phyloP scores from a whole-genome alignment of 306 rosid genomes.

The Senna tora region DNA sequence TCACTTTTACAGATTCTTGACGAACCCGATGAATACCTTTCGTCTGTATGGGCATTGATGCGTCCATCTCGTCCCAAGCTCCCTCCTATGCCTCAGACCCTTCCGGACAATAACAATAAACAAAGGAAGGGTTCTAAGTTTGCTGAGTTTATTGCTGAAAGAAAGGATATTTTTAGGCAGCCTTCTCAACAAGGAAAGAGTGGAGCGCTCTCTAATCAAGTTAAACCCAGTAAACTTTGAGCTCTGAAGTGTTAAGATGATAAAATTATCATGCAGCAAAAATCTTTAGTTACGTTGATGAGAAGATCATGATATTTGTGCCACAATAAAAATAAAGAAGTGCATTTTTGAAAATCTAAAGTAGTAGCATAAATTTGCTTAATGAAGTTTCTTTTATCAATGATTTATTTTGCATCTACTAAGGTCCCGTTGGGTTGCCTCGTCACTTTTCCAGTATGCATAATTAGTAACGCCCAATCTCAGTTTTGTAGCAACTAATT shows the following conservation, averaged over 20 bases:
- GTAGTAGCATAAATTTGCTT: too few relatives aligned
- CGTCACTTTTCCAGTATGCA: too few relatives aligned
- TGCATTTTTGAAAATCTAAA: too few relatives aligned
- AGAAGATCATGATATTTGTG: neutral
- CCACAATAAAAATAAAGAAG: neutral
- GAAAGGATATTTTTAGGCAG: conserved; percentile 52
- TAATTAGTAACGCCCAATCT: too few relatives aligned
- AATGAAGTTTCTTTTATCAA: too few relatives aligned
- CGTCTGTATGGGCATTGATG: conserved; percentile 87
- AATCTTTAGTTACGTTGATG: neutral
- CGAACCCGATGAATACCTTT: conserved; percentile 63
- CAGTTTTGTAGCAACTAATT: too few relatives aligned
- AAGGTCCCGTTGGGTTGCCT: too few relatives aligned
- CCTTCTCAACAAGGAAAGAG: conserved; percentile 46
- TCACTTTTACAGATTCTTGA: conserved; percentile 68
- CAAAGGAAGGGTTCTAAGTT: conserved; percentile 75
- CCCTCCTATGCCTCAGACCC: conserved; percentile 54
- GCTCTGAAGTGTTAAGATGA: conserved; percentile 12
- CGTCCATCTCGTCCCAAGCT: conserved; percentile 67
- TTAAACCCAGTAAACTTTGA: conserved; percentile 77
- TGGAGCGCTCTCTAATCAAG: conserved; percentile 44
- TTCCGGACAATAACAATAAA: conserved; percentile 44
- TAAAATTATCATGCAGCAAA: neutral
- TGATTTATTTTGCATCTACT: too few relatives aligned
- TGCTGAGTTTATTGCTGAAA: conserved; percentile 79